Conservation (phyloP, 768 basidiomycete species). For the Mycena leptocephala region DNA sequence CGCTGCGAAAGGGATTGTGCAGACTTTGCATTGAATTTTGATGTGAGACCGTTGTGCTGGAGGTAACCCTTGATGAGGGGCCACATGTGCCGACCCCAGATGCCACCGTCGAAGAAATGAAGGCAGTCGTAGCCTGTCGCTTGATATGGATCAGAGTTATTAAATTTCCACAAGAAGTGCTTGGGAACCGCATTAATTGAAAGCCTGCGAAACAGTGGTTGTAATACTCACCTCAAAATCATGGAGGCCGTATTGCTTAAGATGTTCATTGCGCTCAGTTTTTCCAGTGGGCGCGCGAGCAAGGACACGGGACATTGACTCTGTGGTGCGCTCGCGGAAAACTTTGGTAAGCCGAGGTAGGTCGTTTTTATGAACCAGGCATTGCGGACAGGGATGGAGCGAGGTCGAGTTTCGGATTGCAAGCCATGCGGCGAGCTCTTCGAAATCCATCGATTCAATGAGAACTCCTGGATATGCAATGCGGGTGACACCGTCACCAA, state of each 20-base stretch:
- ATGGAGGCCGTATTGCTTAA: constrained; percentile 27
- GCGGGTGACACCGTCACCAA: constrained; percentile 23
- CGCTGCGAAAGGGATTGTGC: neutral
- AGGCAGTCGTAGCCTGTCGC: constrained; percentile 20
- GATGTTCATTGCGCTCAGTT: constrained; percentile 12
- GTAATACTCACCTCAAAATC: constrained; percentile 16
- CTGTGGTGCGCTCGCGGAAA: constrained; percentile 10
- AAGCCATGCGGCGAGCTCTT: constrained; percentile 28
- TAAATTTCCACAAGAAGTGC: constrained; percentile 26
- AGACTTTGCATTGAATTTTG: constrained; percentile 18
- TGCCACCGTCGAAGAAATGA: constrained; percentile 23
- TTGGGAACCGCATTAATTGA: neutral
- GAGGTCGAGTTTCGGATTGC: constrained; percentile 15
- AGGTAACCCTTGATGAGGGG: constrained; percentile 9
- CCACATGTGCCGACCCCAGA: constrained; percentile 23
- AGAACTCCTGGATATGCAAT: constrained; percentile 26
- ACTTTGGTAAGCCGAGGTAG: constrained; percentile 3
- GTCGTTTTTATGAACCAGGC: constrained; percentile 20
- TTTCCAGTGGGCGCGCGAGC: neutral
- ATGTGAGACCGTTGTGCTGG: neutral
- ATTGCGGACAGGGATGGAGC: constrained; percentile 29
- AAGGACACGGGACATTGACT: constrained; percentile 3
- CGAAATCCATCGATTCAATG: constrained; percentile 34
- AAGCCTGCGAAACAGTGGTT: neutral
- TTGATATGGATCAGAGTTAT: constrained; percentile 16